These are phyloP conservation scores for Parasitella parasitica DNA, from an alignment of 371 early-diverging fungal genomes.

Conservation along the genomic window DNA sequence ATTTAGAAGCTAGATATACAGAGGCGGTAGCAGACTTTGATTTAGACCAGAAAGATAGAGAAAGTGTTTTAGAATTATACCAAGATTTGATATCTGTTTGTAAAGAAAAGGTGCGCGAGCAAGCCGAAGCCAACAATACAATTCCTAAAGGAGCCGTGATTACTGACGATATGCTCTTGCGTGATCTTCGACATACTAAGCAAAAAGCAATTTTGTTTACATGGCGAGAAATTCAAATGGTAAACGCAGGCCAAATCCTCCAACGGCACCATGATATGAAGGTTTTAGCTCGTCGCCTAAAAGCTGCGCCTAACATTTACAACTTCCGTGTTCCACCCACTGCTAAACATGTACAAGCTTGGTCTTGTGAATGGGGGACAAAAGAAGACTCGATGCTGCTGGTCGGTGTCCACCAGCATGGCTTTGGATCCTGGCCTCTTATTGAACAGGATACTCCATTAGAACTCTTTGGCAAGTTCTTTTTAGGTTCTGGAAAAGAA, in stretches of 20 bases:
- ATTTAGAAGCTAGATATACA: slow-evolving; percentile 72
- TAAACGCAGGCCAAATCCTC: slow-evolving; percentile 82
- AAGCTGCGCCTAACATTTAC: slow-evolving; percentile 19
- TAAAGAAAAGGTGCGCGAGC: slow-evolving; percentile 62
- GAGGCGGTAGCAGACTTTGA: slow-evolving; percentile 81
- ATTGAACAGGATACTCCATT: slow-evolving; percentile 82
- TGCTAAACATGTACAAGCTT: slow-evolving; percentile 83
- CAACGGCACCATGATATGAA: slow-evolving; percentile 62
- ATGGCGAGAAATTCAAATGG: slow-evolving; percentile 75
- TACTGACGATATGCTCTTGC: slow-evolving; percentile 42
- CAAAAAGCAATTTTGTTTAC: slow-evolving; percentile 79
- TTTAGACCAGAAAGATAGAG: slow-evolving; percentile 68
- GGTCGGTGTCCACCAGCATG: slow-evolving; percentile 90
- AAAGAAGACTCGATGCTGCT: slow-evolving; percentile 96
- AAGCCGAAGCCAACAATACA: slow-evolving; percentile 21
- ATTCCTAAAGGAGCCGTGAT: not conserved
- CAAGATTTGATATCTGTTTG: slow-evolving; percentile 74
- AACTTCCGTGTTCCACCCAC: slow-evolving; percentile 67
- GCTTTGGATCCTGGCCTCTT: slow-evolving; percentile 91
- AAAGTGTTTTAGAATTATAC: slow-evolving; percentile 55
- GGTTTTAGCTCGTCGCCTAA: slow-evolving; percentile 39
- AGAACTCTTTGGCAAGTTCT: slow-evolving; percentile 82
- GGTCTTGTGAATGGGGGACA: slow-evolving; percentile 87
- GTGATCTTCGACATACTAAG: slow-evolving; percentile 58
- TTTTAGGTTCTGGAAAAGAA: slow-evolving; percentile 56